Evolutionary conservation across 345 rosid genomes (phyloP), one percentile per base, ranked within the genome.

Genomic region (Mercurialis annua): DNA sequence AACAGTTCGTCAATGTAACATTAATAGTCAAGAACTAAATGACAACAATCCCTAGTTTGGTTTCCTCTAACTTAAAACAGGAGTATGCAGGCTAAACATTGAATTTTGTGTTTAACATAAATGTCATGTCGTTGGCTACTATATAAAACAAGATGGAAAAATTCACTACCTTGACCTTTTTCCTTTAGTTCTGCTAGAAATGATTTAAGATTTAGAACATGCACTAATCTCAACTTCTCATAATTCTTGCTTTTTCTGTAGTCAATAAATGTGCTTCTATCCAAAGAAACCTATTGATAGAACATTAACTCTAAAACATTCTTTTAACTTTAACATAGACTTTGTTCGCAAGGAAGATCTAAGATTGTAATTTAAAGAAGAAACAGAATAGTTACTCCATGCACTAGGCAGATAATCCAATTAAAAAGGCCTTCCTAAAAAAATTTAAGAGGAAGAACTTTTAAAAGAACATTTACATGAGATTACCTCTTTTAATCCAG

Each of bases 401-500:
- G 18, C 14, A 54, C n/a, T 27, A 27, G 5, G n/a, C 59, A 54
- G 59, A 16, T 26, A 54, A 26, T 54, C 18, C 20, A 54, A 11
- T 26, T 54, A 15, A 54, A 20, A 20, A 27, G 14, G 59, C 33
- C 59, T 27, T 16, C 24, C 4, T 0, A 34, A 59, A 20, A 59
- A 7, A 52, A 12, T 34, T 40, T 60, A 49, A 69, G 40, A 55
- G 31, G 7, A 9, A 5, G 26, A 43, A 21, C 8, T 20, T 62
- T 33, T 29, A 30, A 17, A 70, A 18, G 62, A 67, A 21, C 20
- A 20, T 34, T 16, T 5, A 49, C 30, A 23, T 43, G 52, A 52
- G 27, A 61, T 73, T 87, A 89, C 99, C 90, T 91, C 99, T 78
- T 82, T 84, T 42, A 94, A 64, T 54, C 88, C 90, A 23, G 85